phyloP scores from a whole-genome alignment of 2,329 filamentous ascomycete species.

The Nemania bipapillata region DNA sequence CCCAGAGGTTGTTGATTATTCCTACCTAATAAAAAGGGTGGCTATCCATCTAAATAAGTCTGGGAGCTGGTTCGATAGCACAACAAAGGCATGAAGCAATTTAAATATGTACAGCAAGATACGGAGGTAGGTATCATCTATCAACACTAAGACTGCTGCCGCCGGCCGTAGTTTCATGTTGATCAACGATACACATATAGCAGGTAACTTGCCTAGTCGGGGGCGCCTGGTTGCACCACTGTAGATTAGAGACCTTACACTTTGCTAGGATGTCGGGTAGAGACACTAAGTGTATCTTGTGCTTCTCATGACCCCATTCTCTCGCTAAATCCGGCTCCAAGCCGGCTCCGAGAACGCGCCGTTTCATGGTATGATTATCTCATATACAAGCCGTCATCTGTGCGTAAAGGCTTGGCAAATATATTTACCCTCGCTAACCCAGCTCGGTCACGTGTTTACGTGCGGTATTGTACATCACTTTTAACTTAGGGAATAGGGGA shows the following conservation, averaged over 20 bases:
- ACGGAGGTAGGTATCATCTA: too few relatives aligned
- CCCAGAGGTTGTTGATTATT: too few relatives aligned
- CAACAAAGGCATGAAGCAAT: background rate
- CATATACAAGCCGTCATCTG: background rate
- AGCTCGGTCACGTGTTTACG: background rate
- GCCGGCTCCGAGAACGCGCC: background rate
- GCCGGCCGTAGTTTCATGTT: slow-evolving; percentile 4
- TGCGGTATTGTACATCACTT: background rate
- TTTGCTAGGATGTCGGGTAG: slow-evolving; percentile 5
- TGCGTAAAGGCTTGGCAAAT: background rate
- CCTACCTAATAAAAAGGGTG: background rate
- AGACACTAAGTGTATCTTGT: background rate
- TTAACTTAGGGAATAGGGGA: background rate
- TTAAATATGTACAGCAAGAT: background rate
- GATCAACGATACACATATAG: too few relatives aligned
- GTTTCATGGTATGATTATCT: background rate
- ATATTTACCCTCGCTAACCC: too few relatives aligned
- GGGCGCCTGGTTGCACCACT: slow-evolving; percentile 13
- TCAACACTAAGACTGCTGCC: background rate
- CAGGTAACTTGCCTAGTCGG: slow-evolving; percentile 4
- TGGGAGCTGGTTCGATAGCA: background rate
- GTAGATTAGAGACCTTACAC: slow-evolving; percentile 10
- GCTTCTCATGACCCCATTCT: slow-evolving; percentile 14
- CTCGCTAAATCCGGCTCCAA: background rate
- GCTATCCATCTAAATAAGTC: background rate